These are phyloP conservation scores for Coffea canephora DNA, from an alignment of 257 asterid genomes.

Conservation along the genomic window DNA sequence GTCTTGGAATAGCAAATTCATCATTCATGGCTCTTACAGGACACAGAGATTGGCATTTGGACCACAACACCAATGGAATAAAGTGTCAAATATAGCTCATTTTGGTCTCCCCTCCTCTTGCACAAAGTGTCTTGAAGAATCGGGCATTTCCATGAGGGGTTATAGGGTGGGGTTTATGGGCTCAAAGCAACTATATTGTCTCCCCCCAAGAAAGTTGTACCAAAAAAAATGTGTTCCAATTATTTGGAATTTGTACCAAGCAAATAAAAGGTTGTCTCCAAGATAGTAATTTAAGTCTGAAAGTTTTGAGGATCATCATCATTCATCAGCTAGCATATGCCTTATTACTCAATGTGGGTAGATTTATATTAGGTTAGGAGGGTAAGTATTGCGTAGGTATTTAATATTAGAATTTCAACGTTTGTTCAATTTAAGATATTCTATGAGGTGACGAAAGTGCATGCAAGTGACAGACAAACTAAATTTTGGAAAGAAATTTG, in stretches of 20 bases:
- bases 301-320: neutral
- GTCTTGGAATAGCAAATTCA: constrained; percentile 51
- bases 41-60: constrained; percentile 28
- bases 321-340: neutral
- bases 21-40: constrained; percentile 38
- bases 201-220: constrained; percentile 36
- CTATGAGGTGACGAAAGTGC: neutral
- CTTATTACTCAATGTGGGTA: neutral
- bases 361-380: neutral
- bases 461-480: neutral
- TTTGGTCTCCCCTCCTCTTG: constrained; percentile 11
- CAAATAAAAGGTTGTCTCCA: constrained; percentile 18
- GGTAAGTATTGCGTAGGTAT: neutral
- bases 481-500: neutral
- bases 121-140: constrained; percentile 30
- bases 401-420: neutral
- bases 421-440: neutral
- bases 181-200: constrained; percentile 47
- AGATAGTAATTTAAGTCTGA: neutral
- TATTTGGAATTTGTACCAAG: constrained; percentile 26
- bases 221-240: constrained; percentile 25
- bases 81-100: constrained; percentile 12
- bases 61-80: constrained; percentile 36
- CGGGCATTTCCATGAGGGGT: constrained; percentile 26
- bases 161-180: constrained; percentile 44